Base-by-base conservation (phyloP, 164 flowering plant genomes). In the Hamamelis virginiana region DNA sequence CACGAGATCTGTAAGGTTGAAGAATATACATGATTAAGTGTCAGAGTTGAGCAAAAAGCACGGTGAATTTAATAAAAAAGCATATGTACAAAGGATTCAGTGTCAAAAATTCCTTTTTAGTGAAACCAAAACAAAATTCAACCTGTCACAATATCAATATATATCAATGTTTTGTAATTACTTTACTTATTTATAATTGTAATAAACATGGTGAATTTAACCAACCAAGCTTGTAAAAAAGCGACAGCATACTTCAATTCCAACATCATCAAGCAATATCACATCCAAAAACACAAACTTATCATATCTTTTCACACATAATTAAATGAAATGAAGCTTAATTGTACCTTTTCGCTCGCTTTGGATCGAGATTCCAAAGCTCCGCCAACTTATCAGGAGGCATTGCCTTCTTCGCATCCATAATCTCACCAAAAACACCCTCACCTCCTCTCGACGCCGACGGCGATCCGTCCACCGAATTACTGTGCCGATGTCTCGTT, bases 321-420 rank as follows among this genome's bases (percentile, higher is more conserved):
- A 26, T 27, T 0, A 8, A 55, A 46, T 28, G 22, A 70, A 44
- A 14, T 62, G 21, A 43, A 41, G 22, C 12, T 26, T 44, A 19
- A 41, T 38, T 10, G 33, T n/a, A 77, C 85, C 85, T 80, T 69
- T 80, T 82, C 65, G 83, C 85, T 44, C 83, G 74, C 60, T 82
- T 82, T 21, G 85, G 83, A 69, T 82, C 85, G 47, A 75, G 0
- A 28, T 52, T 60, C 83, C 83, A 80, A 46, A 82, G 83, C 78
- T 82, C 78, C 3, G 85, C 83, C 12, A 82, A 59, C 72, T 80
- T 80, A 64, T 82, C 81, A 72, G 83, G 80, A 58, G 83, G 76
- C 85, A 82, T 80, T 5, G 85, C 83, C 61, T 82, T 82, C 72
- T 82, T 82, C 15, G 83, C 81, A 11, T 80, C 85, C 72, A 77